Evolutionary conservation across 805 yeast genomes (phyloP), one percentile per base, ranked within the genome.

Genomic region (Metschnikowia koreensis): DNA sequence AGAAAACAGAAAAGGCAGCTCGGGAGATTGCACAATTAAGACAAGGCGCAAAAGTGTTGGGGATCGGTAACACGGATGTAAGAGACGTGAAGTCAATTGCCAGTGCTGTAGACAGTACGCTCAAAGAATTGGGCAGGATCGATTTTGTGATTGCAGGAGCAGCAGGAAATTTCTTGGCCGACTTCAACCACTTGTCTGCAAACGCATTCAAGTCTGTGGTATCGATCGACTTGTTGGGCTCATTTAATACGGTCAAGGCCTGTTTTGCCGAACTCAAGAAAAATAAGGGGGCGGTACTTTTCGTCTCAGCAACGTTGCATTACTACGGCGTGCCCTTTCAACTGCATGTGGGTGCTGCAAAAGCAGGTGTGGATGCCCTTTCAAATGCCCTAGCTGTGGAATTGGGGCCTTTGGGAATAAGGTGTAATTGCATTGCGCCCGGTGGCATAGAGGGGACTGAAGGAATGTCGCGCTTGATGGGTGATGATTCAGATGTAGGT

Each of bases 71-170:
- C 47, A 80, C 86, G 26, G 98, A 92, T 66, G 98, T 93, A 17
- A 80, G 97, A 56, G 81, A 83, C 38, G 77, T 86, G 38, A 63
- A 80, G 2, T 74, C 81, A n/a, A 60, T 92, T 56, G 76, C 71
- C 16, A 63, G 60, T 4, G 96, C 96, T 0, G 96, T 81, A 3
- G 79, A 80, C 7, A 60, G 63, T 40, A 83, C 97, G 0, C 89
- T 91, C 26, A 64, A 70, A 9, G 74, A 79, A 62, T 80, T 89
- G 58, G 97, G 97, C 7, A 74, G 80, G 54, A 86, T 92, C 53
- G 97, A 92, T 70, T 88, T 68, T 66, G 96, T 92, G 34, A 87
- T 92, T 66, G 92, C 94, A 41, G 97, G 97, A 10, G 97, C 98
- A 2, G 97, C 97, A 3, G 97, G 98, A 8, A 93, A 93, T 73